phyloP scores from a whole-genome alignment of 257 asterid species.

The Avicennia marina region DNA sequence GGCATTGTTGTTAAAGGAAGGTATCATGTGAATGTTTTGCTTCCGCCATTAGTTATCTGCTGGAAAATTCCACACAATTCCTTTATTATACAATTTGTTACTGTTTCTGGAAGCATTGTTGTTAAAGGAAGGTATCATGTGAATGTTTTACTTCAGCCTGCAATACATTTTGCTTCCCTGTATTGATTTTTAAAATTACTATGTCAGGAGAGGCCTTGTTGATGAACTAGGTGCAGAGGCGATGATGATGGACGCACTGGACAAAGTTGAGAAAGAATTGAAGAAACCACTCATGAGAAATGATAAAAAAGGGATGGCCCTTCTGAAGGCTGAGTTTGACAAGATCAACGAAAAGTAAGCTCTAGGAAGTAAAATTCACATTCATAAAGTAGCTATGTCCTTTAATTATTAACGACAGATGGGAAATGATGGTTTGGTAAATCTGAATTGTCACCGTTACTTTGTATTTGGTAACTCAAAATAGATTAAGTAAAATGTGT shows the following conservation, averaged over 20 bases:
- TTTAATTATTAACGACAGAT: not conserved
- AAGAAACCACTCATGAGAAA: constrained; percentile 85
- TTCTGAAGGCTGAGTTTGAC: constrained; percentile 70
- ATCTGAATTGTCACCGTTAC: no score
- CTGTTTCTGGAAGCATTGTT: not conserved
- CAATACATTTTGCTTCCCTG: not conserved
- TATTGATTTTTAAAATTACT: constrained; percentile 5
- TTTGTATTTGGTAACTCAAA: no score
- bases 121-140: no score
- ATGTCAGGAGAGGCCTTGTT: constrained; percentile 78
- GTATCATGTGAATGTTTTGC: no score
- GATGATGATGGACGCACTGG: constrained; percentile 78
- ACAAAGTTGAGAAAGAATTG: constrained; percentile 82
- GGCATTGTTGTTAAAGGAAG: no score
- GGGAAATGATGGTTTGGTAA: not conserved
- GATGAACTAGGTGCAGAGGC: constrained; percentile 83
- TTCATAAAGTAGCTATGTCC: constrained; percentile 6
- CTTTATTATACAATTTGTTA: constrained; percentile 1
- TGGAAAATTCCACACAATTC: no score
- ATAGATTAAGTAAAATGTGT: no score
- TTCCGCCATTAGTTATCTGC: no score
- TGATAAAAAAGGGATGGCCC: constrained; percentile 87
- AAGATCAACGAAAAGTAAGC: constrained; percentile 92
- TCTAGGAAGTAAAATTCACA: constrained; percentile 7
- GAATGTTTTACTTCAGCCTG: constrained; percentile 6